These are phyloP conservation scores for Rauvolfia tetraphylla DNA, from an alignment of 257 asterid species.

Conservation along the genomic window DNA sequence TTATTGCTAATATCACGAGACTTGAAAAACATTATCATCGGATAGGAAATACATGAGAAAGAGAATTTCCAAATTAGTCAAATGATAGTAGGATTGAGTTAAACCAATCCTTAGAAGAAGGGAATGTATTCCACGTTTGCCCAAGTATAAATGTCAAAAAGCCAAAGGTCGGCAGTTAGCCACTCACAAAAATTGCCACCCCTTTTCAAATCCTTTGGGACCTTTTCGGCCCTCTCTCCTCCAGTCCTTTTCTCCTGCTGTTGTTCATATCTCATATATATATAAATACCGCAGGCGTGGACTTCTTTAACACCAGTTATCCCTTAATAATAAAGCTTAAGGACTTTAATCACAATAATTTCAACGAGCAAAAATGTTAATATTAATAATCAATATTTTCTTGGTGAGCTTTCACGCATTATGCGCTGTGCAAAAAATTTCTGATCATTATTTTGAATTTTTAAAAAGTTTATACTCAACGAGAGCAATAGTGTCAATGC, in stretches of 20 bases:
- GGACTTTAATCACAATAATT: too few species aligned
- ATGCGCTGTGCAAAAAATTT: too few species aligned
- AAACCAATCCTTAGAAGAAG: not conserved
- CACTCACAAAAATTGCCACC: conserved; percentile 28
- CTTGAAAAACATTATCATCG: too few species aligned
- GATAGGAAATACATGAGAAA: not conserved
- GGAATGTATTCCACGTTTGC: conserved; percentile 7
- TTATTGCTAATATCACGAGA: too few species aligned
- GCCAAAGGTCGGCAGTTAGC: conserved; percentile 30
- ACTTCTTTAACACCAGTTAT: not conserved
- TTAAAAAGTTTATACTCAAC: too few species aligned
- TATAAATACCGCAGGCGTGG: conserved; percentile 11
- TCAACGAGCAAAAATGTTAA: not conserved
- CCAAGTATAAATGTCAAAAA: conserved; percentile 23
- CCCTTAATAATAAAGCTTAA: conserved; percentile 2
- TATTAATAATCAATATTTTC: not conserved
- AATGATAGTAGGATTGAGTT: not conserved
- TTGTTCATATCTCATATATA: too few species aligned
- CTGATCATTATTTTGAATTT: too few species aligned
- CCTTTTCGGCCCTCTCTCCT: too few species aligned
- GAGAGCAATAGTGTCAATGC: too few species aligned
- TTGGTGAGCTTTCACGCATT: too few species aligned
- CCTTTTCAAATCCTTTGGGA: not conserved
- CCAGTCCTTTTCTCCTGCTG: not conserved
- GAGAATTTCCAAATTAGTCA: not conserved